Base-by-base conservation (phyloP, 495 filamentous ascomycete genomes). In the Trichoderma parareesei region DNA sequence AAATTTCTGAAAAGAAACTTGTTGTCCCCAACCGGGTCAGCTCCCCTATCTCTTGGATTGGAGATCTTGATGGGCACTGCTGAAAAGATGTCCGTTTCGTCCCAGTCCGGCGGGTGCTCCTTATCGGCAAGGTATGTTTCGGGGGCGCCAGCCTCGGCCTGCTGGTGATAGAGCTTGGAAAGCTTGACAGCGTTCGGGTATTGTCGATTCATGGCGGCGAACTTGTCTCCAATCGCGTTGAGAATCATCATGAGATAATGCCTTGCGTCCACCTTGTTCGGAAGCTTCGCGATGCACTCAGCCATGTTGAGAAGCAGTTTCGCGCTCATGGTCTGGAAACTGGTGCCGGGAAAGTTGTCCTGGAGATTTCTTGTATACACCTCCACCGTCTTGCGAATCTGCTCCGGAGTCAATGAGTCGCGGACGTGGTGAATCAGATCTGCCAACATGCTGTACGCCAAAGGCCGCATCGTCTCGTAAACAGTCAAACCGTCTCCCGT, bases 271-370 rank as follows among this genome's bases (percentile, higher is more conserved):
- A 87, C 85, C 74, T 97, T 98, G 70, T 97, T 88, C 16, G 87
- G 87, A 63, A 99, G 81, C 71, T 89, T 91, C 0, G 93, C 91
- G 68, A 99, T 99, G 73, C 89, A 93, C 70, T 98, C 95, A 0
- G 94, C 94, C 90, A 99, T 90, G 74, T 99, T 99, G 62, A 99
- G 77, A 3, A 99, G 78, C 4, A 99, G 79, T 73, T 98, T 99
- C 4, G 95, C 95, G 70, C 94, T 98, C 95, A 99, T 99, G 0
- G 95, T 99, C 74, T 99, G 95, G 73, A 98, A 99, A 74, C 94
- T 98, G 5, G 95, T 98, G 14, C 95, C 95, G 2, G 95, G 95
- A 69, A 97, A 96, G 66, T 90, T 90, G 72, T 98, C 95, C 68
- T 96, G 93, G 33, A 99, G 81, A 68, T 98, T 98, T 69, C 90